Base-by-base conservation (phyloP, 2,329 filamentous ascomycete genomes). In the Elsinoe necatrix region DNA sequence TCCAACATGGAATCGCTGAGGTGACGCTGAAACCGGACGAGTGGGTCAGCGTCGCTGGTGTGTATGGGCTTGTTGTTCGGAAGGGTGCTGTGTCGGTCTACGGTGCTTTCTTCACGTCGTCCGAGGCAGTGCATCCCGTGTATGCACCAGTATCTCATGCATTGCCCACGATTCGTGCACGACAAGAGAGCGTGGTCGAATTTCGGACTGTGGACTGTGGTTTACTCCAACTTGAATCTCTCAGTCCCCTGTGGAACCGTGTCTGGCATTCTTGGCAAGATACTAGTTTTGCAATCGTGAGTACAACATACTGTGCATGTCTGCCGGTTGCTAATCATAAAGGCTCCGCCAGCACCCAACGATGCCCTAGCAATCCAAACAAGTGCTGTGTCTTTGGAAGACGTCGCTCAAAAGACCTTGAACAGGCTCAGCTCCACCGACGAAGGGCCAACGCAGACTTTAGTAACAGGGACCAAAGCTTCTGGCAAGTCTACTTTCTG, bases 401-500 rank as follows among this genome's bases (percentile, higher is more conserved):
- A 64, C 5, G 58, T 58, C 14, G 61, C 57, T 7, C 64, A 64
- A 29, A 61, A 60, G 25, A 58, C 64, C 4, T 51, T 71, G 14
- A 58, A 58, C 35, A 50, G 57, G 64, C 2, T 57, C 66, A 56
- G 57, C 14, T 80, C 7, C 75, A 81, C 4, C 77, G 80, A 63
- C 12, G 55, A 82, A 83, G 84, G 81, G 71, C 81, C 54, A 11
- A 5, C 54, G 1, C 72, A 73, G 1, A 73, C 81, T 5, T 73
- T 90, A 59, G 72, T 89, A 2, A 84, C 84, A 51, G 87, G 87
- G 0, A 80, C 84, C 0, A 87, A 89, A 61, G 83, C 80, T 0
- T 82, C 86, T 2, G 87, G 87, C 1, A 91, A 91, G 65, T 90
- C 87, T 0, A 89, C 85, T 0, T 87, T 90, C 66, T 79, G 80